phyloP scores from a whole-genome alignment of 2,329 filamentous ascomycete species.

The Diaporthe citrichinensis region DNA sequence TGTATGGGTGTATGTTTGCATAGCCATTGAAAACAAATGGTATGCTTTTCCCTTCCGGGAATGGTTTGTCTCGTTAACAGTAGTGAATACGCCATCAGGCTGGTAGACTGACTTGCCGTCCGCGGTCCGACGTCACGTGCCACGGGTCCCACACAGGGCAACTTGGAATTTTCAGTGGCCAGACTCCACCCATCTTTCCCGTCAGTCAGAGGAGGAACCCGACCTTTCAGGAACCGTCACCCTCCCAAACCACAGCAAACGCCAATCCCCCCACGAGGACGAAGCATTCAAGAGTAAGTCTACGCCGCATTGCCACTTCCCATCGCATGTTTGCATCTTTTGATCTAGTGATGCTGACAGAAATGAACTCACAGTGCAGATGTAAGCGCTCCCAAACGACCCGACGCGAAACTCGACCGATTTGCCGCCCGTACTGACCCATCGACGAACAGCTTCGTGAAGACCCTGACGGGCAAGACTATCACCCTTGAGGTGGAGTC shows the following conservation, averaged over 20 bases:
- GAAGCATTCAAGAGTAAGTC: conserved; percentile 73
- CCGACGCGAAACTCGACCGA: conserved; percentile 44
- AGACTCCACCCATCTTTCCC: conserved; percentile 48
- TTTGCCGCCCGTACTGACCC: conserved; percentile 39
- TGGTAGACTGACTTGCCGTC: not conserved
- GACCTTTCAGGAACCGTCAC: conserved; percentile 43
- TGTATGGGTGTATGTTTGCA: not conserved
- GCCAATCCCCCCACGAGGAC: conserved; percentile 56
- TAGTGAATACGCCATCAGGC: not conserved
- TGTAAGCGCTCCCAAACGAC: conserved; percentile 72
- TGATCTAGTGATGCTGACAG: conserved; percentile 43
- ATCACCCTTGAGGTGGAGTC: conserved; percentile 99
- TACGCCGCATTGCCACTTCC: conserved; percentile 23
- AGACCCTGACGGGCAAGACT: conserved; percentile 99
- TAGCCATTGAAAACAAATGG: not conserved
- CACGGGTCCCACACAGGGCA: conserved; percentile 15
- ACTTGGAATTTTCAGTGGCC: conserved; percentile 25
- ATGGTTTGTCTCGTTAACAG: not conserved
- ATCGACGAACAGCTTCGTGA: conserved; percentile 85
- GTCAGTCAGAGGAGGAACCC: conserved; percentile 51
- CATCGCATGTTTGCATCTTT: not conserved
- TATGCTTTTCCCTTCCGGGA: not conserved
- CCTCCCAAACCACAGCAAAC: conserved; percentile 45
- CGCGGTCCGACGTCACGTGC: conserved; percentile 10
- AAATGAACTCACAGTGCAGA: conserved; percentile 78